Evolutionary conservation across 306 rosid species (phyloP).

Genomic region (Cicer yamashitae): DNA sequence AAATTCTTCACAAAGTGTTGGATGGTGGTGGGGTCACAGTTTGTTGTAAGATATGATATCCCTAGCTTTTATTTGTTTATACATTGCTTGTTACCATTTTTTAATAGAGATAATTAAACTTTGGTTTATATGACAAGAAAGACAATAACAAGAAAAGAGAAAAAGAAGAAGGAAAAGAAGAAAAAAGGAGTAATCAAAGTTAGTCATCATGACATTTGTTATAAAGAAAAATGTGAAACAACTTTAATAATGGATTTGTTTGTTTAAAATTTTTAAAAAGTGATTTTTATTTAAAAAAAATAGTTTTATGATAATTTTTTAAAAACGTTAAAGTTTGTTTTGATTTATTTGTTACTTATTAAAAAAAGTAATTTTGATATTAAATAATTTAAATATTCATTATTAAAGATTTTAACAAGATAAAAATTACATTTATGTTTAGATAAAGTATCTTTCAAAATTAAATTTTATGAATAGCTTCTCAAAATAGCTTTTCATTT

Average conservation of each 20-base stretch:
- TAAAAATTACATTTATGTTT: too few species aligned
- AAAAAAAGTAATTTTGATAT: too few species aligned
- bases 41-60: constrained; percentile 35
- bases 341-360: too few species aligned
- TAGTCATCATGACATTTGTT: neutral
- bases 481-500: too few species aligned
- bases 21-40: constrained; percentile 38
- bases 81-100: constrained; percentile 14
- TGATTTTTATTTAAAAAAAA: too few species aligned
- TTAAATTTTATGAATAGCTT: too few species aligned
- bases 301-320: too few species aligned
- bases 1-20: constrained; percentile 36
- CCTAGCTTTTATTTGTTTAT: constrained; percentile 37
- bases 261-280: too few species aligned
- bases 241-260: neutral
- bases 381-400: too few species aligned
- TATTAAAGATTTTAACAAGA: too few species aligned
- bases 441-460: too few species aligned
- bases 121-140: constrained; percentile 45
- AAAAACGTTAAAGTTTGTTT: too few species aligned
- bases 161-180: neutral
- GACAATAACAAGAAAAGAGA: constrained; percentile 23
- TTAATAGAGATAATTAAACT: neutral
- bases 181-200: constrained; percentile 5
- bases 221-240: constrained; percentile 11